Conservation (phyloP, 495 filamentous ascomycete species). For the Penicillium atrosanguineum region DNA sequence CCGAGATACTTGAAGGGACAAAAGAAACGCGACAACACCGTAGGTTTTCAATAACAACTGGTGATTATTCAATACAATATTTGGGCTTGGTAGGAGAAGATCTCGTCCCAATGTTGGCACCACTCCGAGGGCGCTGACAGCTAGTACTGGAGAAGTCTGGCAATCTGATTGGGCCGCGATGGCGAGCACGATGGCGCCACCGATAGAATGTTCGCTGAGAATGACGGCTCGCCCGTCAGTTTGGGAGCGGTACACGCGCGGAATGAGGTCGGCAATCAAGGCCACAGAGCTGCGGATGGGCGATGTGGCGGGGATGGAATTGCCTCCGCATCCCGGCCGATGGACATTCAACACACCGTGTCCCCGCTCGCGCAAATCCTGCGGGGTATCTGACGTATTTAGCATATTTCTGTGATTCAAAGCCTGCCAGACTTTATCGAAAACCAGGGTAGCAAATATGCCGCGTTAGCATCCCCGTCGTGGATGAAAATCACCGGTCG, state of each 20-base stretch:
- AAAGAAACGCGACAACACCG: no score
- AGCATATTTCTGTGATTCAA: neutral
- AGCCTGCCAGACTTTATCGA: no score
- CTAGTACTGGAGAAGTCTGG: neutral
- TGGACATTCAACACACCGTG: constrained; percentile 16
- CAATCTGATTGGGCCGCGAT: constrained; percentile 22
- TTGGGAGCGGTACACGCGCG: constrained; percentile 3
- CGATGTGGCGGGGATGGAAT: constrained; percentile 6
- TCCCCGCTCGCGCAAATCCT: constrained; percentile 9
- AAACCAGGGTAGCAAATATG: constrained; percentile 15
- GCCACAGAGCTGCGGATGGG: constrained; percentile 1
- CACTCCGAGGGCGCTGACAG: constrained; percentile 1
- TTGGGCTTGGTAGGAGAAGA: neutral
- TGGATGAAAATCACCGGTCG: constrained; percentile 9
- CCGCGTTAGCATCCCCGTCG: constrained; percentile 9
- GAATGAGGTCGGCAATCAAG: constrained; percentile 4
- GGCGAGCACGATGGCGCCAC: constrained; percentile 7
- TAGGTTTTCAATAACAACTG: neutral
- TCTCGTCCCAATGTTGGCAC: neutral
- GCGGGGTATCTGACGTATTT: neutral
- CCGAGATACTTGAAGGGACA: no score
- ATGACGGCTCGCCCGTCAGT: constrained; percentile 11
- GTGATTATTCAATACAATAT: neutral
- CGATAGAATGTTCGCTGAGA: constrained; percentile 13
- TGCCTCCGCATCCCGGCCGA: constrained; percentile 12